phyloP scores from a whole-genome alignment of 139 green algal species.

The Coccomyxa sp. region DNA sequence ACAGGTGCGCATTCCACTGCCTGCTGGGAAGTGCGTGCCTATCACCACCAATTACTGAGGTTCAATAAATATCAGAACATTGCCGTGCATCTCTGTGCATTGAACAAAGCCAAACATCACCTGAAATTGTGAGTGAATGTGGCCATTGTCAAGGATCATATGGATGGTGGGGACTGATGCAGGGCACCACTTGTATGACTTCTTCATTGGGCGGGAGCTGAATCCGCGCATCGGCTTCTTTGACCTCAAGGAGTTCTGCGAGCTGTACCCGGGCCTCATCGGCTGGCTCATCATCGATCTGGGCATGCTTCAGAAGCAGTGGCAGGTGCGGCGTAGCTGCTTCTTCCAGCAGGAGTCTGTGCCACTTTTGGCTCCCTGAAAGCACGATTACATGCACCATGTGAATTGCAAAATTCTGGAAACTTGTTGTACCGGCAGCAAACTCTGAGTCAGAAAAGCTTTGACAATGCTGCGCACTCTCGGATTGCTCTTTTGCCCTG shows the following conservation, averaged over 20 bases:
- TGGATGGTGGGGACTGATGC: not conserved
- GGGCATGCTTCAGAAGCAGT: constrained; percentile 70
- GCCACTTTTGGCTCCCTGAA: no score
- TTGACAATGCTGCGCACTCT: no score
- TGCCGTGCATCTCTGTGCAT: not conserved
- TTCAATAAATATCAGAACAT: not conserved
- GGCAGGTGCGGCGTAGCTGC: constrained; percentile 1
- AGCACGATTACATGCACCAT: no score
- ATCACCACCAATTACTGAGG: no score
- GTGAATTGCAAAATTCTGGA: not conserved
- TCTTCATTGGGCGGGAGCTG: constrained; percentile 90
- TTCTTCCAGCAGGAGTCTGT: no score
- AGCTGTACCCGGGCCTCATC: constrained; percentile 85
- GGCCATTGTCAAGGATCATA: not conserved
- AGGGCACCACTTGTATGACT: constrained; percentile 68
- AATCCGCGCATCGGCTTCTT: constrained; percentile 67
- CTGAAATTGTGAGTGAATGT: not conserved
- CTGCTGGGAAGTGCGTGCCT: no score
- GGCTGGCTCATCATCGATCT: constrained; percentile 60
- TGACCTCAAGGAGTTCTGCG: constrained; percentile 94
- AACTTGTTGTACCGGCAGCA: no score
- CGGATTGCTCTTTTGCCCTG: no score
- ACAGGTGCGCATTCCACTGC: constrained; percentile 10
- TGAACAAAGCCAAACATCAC: not conserved
- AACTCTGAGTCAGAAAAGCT: no score